phyloP scores from a whole-genome alignment of 306 rosid species.

The Amphicarpaea edgeworthii region DNA sequence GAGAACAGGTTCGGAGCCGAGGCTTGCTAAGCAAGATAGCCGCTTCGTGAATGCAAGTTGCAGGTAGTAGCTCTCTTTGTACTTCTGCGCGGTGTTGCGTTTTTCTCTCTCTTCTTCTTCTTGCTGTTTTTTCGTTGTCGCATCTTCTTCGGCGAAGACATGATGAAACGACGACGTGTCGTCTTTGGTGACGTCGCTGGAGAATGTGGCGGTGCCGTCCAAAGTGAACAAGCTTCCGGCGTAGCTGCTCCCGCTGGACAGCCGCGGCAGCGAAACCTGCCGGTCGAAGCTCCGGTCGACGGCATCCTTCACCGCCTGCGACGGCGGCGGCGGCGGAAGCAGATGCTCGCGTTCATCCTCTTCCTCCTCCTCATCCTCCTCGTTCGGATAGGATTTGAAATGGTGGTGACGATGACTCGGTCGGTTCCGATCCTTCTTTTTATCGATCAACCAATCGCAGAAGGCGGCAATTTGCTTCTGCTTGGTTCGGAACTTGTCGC shows the following conservation, averaged over 20 bases:
- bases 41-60: slow-evolving; percentile 71
- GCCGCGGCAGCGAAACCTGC: slow-evolving; percentile 74
- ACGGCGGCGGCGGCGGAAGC: slow-evolving; percentile 2
- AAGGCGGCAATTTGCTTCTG: slow-evolving; percentile 62
- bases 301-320: slow-evolving; percentile 48
- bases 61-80: slow-evolving; percentile 63
- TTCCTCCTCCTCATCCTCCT: not conserved
- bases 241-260: slow-evolving; percentile 86
- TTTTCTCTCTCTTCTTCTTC: slow-evolving; percentile 7
- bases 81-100: slow-evolving; percentile 42
- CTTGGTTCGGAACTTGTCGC: slow-evolving; percentile 43
- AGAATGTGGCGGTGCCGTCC: slow-evolving; percentile 73
- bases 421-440: slow-evolving; percentile 49
- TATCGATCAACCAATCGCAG: slow-evolving; percentile 72
- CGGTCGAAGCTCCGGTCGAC: slow-evolving; percentile 71
- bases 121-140: slow-evolving; percentile 48
- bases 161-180: slow-evolving; percentile 51
- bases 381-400: slow-evolving; percentile 36
- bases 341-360: slow-evolving; percentile 56
- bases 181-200: slow-evolving; percentile 63
- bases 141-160: slow-evolving; percentile 23
- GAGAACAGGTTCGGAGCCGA: slow-evolving; percentile 65
- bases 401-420: slow-evolving; percentile 49
- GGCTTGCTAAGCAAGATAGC: slow-evolving; percentile 65
- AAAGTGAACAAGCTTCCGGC: slow-evolving; percentile 84